Conservation (phyloP, 768 basidiomycete genomes). For the Amanita subjunquillea region DNA sequence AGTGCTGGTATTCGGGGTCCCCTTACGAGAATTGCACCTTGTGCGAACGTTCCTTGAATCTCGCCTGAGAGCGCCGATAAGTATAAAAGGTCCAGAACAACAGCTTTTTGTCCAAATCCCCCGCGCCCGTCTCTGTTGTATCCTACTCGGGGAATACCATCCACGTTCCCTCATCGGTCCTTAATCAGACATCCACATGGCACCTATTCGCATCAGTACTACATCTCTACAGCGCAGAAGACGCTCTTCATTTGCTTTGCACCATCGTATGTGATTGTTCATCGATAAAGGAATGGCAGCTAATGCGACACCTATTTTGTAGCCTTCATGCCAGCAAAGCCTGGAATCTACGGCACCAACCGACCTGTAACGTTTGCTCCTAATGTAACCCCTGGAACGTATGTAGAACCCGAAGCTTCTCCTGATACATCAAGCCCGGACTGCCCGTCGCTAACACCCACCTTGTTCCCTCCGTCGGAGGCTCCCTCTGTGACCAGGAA, state of each 20-base stretch:
- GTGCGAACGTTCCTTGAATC: background rate
- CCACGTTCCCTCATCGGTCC: background rate
- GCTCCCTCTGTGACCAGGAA: conserved; percentile 27
- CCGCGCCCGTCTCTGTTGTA: conserved; percentile 1
- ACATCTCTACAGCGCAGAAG: conserved; percentile 1
- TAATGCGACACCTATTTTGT: background rate
- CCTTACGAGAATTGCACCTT: background rate
- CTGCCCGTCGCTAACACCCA: conserved; percentile 20
- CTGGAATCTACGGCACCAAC: conserved; percentile 44
- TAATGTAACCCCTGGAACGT: conserved; percentile 48
- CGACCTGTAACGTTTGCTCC: conserved; percentile 52
- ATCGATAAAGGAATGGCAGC: background rate
- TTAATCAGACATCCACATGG: background rate
- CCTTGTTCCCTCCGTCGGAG: conserved; percentile 47
- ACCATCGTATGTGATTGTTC: background rate
- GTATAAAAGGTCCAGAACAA: conserved; percentile 1
- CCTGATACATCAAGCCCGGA: conserved; percentile 17
- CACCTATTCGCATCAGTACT: conserved; percentile 4
- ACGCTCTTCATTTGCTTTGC: conserved; percentile 3
- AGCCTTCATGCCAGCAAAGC: conserved; percentile 31
- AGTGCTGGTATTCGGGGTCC: background rate
- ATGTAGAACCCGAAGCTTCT: conserved; percentile 22
- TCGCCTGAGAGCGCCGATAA: background rate
- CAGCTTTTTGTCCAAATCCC: background rate
- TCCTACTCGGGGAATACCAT: background rate